Conservation (phyloP, 306 rosid genomes). For the Quercus agrifolia region DNA sequence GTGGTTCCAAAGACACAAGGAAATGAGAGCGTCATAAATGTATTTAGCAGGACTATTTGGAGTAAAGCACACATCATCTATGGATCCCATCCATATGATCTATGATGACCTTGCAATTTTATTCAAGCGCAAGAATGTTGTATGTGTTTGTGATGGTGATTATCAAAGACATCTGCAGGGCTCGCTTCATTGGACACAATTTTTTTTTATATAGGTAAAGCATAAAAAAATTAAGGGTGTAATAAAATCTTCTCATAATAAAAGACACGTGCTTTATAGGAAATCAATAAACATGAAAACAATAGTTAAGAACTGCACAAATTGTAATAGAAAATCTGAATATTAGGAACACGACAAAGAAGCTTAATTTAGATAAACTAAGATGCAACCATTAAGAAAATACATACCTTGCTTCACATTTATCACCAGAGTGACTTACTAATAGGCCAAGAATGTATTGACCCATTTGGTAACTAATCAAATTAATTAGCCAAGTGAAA, state of each 20-base stretch:
- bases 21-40: slow-evolving; percentile 39
- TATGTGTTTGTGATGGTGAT: slow-evolving; percentile 57
- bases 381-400: not conserved
- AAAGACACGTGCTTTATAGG: slow-evolving; percentile 38
- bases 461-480: too few species aligned
- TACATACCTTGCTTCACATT: slow-evolving; percentile 89
- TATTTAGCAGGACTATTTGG: slow-evolving; percentile 44
- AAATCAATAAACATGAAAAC: slow-evolving; percentile 43
- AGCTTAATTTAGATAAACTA: not conserved
- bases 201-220: too few species aligned
- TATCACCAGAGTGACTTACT: slow-evolving; percentile 65
- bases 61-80: slow-evolving; percentile 39
- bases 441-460: too few species aligned
- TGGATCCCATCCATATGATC: slow-evolving; percentile 67
- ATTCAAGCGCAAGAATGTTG: slow-evolving; percentile 57
- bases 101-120: slow-evolving; percentile 45
- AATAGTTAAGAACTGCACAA: slow-evolving; percentile 40
- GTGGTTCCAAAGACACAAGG: slow-evolving; percentile 3
- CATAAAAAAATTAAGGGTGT: too few species aligned
- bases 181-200: slow-evolving; percentile 37
- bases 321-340: slow-evolving; percentile 23
- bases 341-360: not conserved
- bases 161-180: slow-evolving; percentile 61
- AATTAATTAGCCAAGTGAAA: too few species aligned
- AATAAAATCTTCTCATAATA: too few species aligned